These are phyloP conservation scores for Neurospora sp. DNA, from an alignment of 495 filamentous ascomycete species.

Conservation along the genomic window DNA sequence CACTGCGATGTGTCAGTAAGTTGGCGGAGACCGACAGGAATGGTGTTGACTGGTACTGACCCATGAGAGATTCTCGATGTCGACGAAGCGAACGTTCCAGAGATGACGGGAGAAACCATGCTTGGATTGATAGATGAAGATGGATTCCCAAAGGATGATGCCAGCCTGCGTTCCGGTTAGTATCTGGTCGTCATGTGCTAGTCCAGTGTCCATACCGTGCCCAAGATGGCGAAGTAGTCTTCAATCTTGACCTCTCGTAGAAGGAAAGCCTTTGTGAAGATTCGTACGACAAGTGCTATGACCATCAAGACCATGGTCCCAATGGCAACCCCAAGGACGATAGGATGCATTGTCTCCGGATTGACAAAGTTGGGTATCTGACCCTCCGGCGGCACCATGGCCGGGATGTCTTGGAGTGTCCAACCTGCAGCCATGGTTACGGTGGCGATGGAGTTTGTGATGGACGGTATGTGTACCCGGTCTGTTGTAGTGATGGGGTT, in stretches of 20 bases:
- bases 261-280: constrained; percentile 14
- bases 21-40: not conserved
- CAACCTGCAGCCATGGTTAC: not conserved
- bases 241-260: constrained; percentile 13
- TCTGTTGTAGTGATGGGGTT: not conserved
- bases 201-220: constrained; percentile 2
- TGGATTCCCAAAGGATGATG: constrained; percentile 17
- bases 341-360: constrained; percentile 11
- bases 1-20: constrained; percentile 1
- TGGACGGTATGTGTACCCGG: not conserved
- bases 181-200: not conserved
- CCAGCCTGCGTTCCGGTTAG: constrained; percentile 3
- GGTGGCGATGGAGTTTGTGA: not conserved
- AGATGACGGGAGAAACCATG: constrained; percentile 16
- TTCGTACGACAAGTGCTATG: constrained; percentile 8
- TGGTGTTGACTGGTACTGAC: not conserved
- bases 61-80: constrained; percentile 10
- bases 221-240: constrained; percentile 14
- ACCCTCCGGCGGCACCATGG: constrained; percentile 18
- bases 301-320: constrained; percentile 11
- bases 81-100: constrained; percentile 12
- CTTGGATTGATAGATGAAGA: constrained; percentile 14
- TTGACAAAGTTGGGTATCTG: constrained; percentile 11
- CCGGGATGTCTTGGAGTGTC: constrained; percentile 10
- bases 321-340: constrained; percentile 11